Evolutionary conservation across 331 rosid genomes (phyloP).

Genomic region (Saraca asoca): DNA sequence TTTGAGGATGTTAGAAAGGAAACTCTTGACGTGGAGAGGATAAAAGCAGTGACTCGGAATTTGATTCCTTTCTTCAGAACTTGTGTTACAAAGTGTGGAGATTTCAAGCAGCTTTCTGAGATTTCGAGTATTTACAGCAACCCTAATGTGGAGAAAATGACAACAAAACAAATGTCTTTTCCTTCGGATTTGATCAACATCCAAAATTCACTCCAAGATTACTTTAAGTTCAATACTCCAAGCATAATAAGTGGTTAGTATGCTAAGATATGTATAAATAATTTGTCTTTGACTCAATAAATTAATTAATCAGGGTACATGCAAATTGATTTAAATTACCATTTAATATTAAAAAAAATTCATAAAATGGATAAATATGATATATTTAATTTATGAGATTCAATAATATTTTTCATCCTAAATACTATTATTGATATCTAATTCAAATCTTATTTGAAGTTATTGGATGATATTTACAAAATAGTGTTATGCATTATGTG

Average conservation of each 20-base stretch:
- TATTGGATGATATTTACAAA: too few relatives aligned
- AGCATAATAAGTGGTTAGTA: slow-evolving; percentile 56
- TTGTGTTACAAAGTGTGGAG: slow-evolving; percentile 34
- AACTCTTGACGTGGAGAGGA: slow-evolving; percentile 55
- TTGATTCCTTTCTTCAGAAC: slow-evolving; percentile 52
- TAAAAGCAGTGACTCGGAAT: slow-evolving; percentile 65
- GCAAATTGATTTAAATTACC: too few relatives aligned
- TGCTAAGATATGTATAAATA: too few relatives aligned
- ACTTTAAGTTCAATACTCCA: slow-evolving; percentile 63
- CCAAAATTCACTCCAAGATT: slow-evolving; percentile 48
- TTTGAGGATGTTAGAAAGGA: slow-evolving; percentile 61
- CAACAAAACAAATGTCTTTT: slow-evolving; percentile 46
- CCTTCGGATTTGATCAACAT: slow-evolving; percentile 46
- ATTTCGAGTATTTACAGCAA: slow-evolving; percentile 60
- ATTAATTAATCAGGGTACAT: too few relatives aligned
- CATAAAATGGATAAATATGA: too few relatives aligned
- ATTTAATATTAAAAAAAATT: too few relatives aligned
- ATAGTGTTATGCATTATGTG: too few relatives aligned
- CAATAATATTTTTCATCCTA: too few relatives aligned
- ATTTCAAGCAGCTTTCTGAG: slow-evolving; percentile 58
- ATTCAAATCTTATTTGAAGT: too few relatives aligned
- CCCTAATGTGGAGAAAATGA: slow-evolving; percentile 47
- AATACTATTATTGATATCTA: too few relatives aligned
- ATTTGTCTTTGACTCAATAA: too few relatives aligned
- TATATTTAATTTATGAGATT: too few relatives aligned